phyloP scores from a whole-genome alignment of 2,329 filamentous ascomycete species.

The Thelonectria blattea region DNA sequence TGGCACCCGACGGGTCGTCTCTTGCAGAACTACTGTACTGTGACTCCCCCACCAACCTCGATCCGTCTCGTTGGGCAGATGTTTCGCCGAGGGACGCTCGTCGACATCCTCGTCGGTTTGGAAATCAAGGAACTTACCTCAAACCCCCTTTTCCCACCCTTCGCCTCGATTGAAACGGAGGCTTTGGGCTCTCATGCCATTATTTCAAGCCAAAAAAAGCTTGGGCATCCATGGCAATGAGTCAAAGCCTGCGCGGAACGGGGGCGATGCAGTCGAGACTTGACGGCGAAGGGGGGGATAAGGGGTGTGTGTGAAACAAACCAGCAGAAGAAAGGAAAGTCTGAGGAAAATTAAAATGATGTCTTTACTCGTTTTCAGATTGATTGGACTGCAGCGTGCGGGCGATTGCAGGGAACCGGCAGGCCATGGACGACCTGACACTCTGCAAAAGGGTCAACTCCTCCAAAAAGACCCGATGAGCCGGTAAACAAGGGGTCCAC shows the following conservation, averaged over 20 bases:
- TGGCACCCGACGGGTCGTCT: not conserved
- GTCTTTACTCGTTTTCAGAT: not conserved
- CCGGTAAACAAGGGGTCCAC: not conserved
- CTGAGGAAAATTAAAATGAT: conserved; percentile 12
- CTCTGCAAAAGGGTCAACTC: not conserved
- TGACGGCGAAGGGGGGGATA: conserved; percentile 7
- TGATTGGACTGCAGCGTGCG: not conserved
- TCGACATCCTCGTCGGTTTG: not conserved
- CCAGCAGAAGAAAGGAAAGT: conserved; percentile 19
- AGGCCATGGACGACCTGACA: not conserved
- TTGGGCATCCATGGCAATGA: conserved; percentile 30
- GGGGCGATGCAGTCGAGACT: conserved; percentile 30
- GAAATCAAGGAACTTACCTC: not conserved
- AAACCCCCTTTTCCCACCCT: conserved; percentile 5
- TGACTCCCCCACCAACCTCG: not conserved
- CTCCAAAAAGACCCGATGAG: not conserved
- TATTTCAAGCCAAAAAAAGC: conserved; percentile 4
- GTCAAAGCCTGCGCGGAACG: conserved; percentile 13
- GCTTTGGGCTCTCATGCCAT: conserved; percentile 14
- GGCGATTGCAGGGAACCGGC: not conserved
- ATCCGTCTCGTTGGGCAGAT: not conserved
- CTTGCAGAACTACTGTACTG: not conserved
- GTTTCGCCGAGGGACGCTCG: not conserved
- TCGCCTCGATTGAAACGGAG: not conserved
- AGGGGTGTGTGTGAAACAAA: conserved; percentile 4